Base-by-base conservation (phyloP, 2,329 filamentous ascomycete genomes). In the Keithomyces neogunnii region DNA sequence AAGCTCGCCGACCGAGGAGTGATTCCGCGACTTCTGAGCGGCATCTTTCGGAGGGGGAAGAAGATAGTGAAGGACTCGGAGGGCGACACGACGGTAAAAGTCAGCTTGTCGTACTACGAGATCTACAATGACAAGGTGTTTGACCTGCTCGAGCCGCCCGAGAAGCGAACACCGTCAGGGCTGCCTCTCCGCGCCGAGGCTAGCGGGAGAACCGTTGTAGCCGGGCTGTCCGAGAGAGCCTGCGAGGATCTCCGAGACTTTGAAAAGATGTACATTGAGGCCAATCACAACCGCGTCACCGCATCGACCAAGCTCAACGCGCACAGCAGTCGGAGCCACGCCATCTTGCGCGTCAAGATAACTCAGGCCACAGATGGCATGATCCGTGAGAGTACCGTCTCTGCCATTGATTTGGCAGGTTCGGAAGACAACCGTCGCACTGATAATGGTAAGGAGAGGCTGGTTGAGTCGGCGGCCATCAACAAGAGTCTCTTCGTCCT, bases 101-200 rank as follows among this genome's bases (percentile, higher is more conserved):
- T 96, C 13, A 76, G 82, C 10, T 77, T 96, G 62, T 91, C 88
- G 31, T 96, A 96, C 71, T 96, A 95, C 71, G 91, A 96, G 67
- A 96, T 96, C 58, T 96, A 96, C 71, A 96, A 95, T 67, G 91
- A 96, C 73, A 92, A 92, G 65, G 90, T 96, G 26, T 96, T 85
- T 62, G 91, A 96, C 65, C 74, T 96, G 33, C 89, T 96, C 58
- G 88, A 96, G 65, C 76, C 89, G 0, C 86, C 85, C 0, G 91
- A 96, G 66, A 95, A 90, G 72, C 86, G 93, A 48, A 90, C 87
- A 0, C 74, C 88, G 2, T 80, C 87, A 0, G 91, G 91, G 0
- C 73, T 96, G 30, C 88, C 88, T 2, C 80, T 96, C 29, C 81
- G 90, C 30, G 88, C 89, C 54, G 90, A 96, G 62, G 91, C 90